Percentiles rank a stretch among this genome's conserved stretches.
phyloP scores from a whole-genome alignment of 768 basidiomycete genomes.

The Mycena olivaceomarginata region DNA sequence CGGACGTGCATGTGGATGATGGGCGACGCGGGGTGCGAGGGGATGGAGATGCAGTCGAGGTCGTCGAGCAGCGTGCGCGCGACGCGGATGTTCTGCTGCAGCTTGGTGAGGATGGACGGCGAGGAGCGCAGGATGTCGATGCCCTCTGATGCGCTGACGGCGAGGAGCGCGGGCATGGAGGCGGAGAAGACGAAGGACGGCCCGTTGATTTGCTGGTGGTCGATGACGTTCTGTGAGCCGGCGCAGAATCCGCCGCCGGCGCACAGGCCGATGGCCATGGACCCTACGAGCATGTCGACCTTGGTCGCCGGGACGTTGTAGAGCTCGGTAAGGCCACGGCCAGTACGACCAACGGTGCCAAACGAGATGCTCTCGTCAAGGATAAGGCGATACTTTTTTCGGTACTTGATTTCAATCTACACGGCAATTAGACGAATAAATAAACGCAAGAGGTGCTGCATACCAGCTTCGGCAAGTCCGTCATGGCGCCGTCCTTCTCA shows the following conservation, averaged over 20 bases:
- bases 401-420: slow-evolving; percentile 94
- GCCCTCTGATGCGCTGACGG: slow-evolving; percentile 91
- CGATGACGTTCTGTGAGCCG: slow-evolving; percentile 86
- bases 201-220: slow-evolving; percentile 98
- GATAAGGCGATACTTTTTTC: slow-evolving; percentile 97
- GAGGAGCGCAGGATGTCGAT: slow-evolving; percentile 86
- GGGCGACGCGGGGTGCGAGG: slow-evolving; percentile 91
- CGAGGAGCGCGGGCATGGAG: slow-evolving; percentile 92
- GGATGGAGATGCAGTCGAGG: slow-evolving; percentile 87
- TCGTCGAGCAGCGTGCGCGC: slow-evolving; percentile 90
- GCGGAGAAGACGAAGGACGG: slow-evolving; percentile 98
- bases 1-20: slow-evolving; percentile 90
- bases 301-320: slow-evolving; percentile 94
- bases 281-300: slow-evolving; percentile 97
- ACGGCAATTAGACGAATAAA: slow-evolving; percentile 6
- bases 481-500: slow-evolving; percentile 94
- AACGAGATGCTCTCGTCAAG: slow-evolving; percentile 97
- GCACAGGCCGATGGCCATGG: slow-evolving; percentile 88
- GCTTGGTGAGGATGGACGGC: slow-evolving; percentile 82
- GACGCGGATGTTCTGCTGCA: slow-evolving; percentile 88
- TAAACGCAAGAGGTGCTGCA: slow-evolving; percentile 53
- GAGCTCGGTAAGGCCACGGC: slow-evolving; percentile 95
- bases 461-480: slow-evolving; percentile 94
- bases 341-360: slow-evolving; percentile 93
- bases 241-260: slow-evolving; percentile 97